Evolutionary conservation across 306 rosid species (phyloP).

Genomic region (Castanea crenata): DNA sequence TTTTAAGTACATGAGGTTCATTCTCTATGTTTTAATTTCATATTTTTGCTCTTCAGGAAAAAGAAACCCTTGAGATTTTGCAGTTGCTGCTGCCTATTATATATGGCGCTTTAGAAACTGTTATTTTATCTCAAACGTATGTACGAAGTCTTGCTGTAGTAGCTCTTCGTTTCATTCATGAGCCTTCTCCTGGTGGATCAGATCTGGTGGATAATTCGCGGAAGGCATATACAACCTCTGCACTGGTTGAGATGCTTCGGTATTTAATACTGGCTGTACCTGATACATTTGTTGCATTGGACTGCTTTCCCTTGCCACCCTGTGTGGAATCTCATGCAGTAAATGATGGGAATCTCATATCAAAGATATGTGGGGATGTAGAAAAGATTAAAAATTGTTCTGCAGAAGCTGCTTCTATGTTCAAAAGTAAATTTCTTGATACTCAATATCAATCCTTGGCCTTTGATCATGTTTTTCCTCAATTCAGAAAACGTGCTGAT

Average conservation of each 20-base stretch:
- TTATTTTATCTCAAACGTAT: slow-evolving; percentile 81
- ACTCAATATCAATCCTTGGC: slow-evolving; percentile 68
- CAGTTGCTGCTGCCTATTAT: slow-evolving; percentile 87
- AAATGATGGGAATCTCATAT: slow-evolving; percentile 63
- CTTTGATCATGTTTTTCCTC: slow-evolving; percentile 63
- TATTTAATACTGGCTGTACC: slow-evolving; percentile 80
- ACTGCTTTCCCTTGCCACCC: slow-evolving; percentile 90
- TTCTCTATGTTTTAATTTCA: slow-evolving; percentile 26
- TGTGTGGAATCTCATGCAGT: slow-evolving; percentile 59
- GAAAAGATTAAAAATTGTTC: slow-evolving; percentile 54
- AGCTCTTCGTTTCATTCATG: slow-evolving; percentile 68
- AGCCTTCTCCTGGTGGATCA: slow-evolving; percentile 94
- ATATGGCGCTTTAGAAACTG: slow-evolving; percentile 80
- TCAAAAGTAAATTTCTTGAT: slow-evolving; percentile 69
- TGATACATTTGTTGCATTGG: slow-evolving; percentile 87
- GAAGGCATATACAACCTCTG: slow-evolving; percentile 76
- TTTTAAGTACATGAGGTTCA: background rate
- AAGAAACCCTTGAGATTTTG: slow-evolving; percentile 71
- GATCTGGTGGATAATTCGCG: slow-evolving; percentile 90
- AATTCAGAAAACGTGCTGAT: slow-evolving; percentile 66
- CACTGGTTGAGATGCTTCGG: slow-evolving; percentile 85
- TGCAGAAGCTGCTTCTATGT: slow-evolving; percentile 44
- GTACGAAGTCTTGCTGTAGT: slow-evolving; percentile 78
- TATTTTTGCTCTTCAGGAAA: slow-evolving; percentile 59
- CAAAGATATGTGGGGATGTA: slow-evolving; percentile 56